Percentiles rank a stretch among this genome's conserved stretches.
phyloP scores from a whole-genome alignment of 306 rosid genomes.

The Nissolia schottii region DNA sequence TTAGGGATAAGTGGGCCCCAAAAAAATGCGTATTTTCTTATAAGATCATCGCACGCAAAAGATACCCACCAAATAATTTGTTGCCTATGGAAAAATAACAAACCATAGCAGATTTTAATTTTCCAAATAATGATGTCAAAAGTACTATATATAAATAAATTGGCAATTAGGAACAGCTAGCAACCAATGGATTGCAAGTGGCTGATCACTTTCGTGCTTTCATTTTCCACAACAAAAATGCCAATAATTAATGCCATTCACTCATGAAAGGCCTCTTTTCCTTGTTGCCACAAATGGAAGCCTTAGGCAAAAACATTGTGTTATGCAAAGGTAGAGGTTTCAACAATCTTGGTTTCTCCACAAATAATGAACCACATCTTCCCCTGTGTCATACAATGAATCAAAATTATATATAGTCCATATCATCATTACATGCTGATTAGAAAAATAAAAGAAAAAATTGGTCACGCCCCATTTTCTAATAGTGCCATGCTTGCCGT shows the following conservation, averaged over 20 bases:
- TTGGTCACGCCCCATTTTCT: neutral
- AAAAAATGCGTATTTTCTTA: constrained; percentile 21
- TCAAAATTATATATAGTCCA: neutral
- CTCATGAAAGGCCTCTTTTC: neutral
- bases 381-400: neutral
- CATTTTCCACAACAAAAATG: constrained; percentile 14
- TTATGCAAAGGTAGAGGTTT: neutral
- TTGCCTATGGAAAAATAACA: neutral
- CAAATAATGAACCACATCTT: neutral
- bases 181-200: neutral
- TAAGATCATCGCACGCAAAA: constrained; percentile 44
- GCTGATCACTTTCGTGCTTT: neutral
- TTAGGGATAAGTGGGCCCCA: constrained; percentile 36
- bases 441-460: too few species aligned
- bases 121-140: constrained; percentile 27
- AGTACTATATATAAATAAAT: neutral
- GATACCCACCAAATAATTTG: constrained; percentile 22
- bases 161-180: constrained; percentile 20
- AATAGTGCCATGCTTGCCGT: constrained; percentile 15
- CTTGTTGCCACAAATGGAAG: neutral
- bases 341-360: neutral
- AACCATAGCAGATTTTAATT: neutral
- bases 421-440: neutral
- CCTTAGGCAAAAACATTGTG: neutral
- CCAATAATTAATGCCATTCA: constrained; percentile 12